Base-by-base conservation (phyloP, 2,329 filamentous ascomycete species). In the Ceratocystis eucalypticola region DNA sequence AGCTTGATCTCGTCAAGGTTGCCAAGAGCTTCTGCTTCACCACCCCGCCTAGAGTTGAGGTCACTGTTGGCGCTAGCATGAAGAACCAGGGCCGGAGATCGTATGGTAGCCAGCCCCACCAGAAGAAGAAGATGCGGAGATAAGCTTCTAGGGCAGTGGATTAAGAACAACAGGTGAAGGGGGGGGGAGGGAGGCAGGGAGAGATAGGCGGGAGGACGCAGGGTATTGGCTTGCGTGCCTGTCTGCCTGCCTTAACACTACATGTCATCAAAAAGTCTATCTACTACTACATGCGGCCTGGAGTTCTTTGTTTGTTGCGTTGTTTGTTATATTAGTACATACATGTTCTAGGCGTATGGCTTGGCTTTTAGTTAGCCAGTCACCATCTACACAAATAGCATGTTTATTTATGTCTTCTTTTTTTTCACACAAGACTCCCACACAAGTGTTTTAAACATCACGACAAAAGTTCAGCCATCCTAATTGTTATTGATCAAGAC, bases 21-120 rank as follows among this genome's bases (percentile, higher is more conserved):
- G 88, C 89, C 59, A 92, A 89, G 80, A 84, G 85, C 71, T 95
- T 94, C 73, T 90, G 90, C 0, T 95, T 95, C 76, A 77, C 81
- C 3, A 84, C 86, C 4, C 89, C 90, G 53, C 90, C 90, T 2
- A 80, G 89, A 61, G 87, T 95, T n/a, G 90, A 95, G 72, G 88
- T 95, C 70, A 83, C 83, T 48, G 78, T 95, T n/a, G 89, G 89
- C 0, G 84, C 88, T n/a, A 89, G 89, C 73, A 82, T 93, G 84
- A 82, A 84, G 72, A 85, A 87, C 69, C 89, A 87, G 77, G 82
- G 80, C 70, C 82, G 84, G 57, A 79, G 89, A 73, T 80, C 83
- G 57, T 94, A 93, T 73, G 90, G 90, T 48, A 91, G 87, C 73
- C 89, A 94, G 77, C 88, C 88, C 44, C 66, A 65, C n/a, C 66